These are phyloP conservation scores for Aspergillus leporis DNA, from an alignment of 495 filamentous ascomycete genomes.

Conservation along the genomic window DNA sequence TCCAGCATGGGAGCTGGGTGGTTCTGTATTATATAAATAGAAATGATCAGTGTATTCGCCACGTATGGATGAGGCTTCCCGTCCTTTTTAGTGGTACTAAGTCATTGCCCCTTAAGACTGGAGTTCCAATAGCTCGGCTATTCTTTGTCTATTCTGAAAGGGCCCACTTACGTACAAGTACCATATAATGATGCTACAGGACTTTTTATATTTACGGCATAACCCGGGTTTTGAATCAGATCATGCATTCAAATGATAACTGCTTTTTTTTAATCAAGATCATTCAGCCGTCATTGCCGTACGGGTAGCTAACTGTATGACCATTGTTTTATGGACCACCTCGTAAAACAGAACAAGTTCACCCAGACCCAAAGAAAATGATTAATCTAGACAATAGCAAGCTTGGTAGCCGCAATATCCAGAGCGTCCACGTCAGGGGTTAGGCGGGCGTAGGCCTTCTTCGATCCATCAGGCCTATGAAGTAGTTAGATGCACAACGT, in stretches of 20 bases:
- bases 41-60: slow-evolving; percentile 1
- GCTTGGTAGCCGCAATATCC: slow-evolving; percentile 98
- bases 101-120: too few species aligned
- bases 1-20: not conserved
- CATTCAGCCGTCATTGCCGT: slow-evolving; percentile 46
- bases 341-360: slow-evolving; percentile 43
- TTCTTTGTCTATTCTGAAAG: not conserved
- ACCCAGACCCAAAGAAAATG: slow-evolving; percentile 44
- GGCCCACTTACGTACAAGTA: not conserved
- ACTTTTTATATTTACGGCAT: not conserved
- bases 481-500: slow-evolving; percentile 19
- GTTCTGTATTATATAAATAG: slow-evolving; percentile 1
- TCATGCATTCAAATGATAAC: slow-evolving; percentile 32
- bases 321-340: slow-evolving; percentile 48
- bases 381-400: slow-evolving; percentile 84
- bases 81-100: not conserved
- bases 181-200: not conserved
- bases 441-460: slow-evolving; percentile 97
- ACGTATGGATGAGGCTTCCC: not conserved
- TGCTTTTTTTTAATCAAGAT: slow-evolving; percentile 42
- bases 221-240: slow-evolving; percentile 8
- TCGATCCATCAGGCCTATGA: slow-evolving; percentile 84
- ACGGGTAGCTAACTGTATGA: slow-evolving; percentile 37
- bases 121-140: too few species aligned
- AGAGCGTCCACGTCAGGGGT: slow-evolving; percentile 97